Evolutionary conservation across 2,329 filamentous ascomycete genomes (phyloP).

Genomic region (Diaporthe amygdali): DNA sequence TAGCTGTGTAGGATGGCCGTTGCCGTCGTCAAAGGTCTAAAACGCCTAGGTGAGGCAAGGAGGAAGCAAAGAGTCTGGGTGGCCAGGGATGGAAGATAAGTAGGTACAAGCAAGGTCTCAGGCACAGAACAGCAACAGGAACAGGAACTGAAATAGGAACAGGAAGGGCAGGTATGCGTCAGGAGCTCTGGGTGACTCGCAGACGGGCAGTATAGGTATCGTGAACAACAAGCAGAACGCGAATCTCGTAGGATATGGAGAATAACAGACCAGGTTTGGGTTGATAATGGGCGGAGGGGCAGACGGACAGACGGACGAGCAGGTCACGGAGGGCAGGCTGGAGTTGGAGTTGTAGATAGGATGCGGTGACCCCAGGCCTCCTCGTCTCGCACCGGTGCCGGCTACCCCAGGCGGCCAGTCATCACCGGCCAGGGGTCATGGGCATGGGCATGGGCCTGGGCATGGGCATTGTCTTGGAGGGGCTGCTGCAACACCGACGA

Average conservation of each 20-base stretch:
- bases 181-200: conserved; percentile 12
- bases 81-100: conserved; percentile 6
- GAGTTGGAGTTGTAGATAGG: not conserved
- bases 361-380: not conserved
- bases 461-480: conserved; percentile 9
- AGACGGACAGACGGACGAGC: not conserved
- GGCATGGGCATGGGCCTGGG: not conserved
- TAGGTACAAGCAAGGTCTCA: conserved; percentile 11
- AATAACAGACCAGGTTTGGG: conserved; percentile 19
- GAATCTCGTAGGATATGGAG: conserved; percentile 13
- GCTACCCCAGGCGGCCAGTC: not conserved
- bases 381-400: not conserved
- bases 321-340: not conserved
- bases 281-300: not conserved
- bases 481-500: conserved; percentile 13
- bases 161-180: not conserved
- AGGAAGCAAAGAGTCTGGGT: conserved; percentile 9
- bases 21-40: conserved; percentile 18
- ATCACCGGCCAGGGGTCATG: conserved; percentile 1
- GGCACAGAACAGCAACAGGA: not conserved
- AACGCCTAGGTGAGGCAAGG: not conserved
- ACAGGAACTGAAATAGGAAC: not conserved
- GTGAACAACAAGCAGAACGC: conserved; percentile 7
- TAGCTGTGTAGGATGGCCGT: conserved; percentile 3
- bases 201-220: conserved; percentile 15